Base-by-base conservation (phyloP, 2,329 filamentous ascomycete species). In the Chaetothyriales sp. region DNA sequence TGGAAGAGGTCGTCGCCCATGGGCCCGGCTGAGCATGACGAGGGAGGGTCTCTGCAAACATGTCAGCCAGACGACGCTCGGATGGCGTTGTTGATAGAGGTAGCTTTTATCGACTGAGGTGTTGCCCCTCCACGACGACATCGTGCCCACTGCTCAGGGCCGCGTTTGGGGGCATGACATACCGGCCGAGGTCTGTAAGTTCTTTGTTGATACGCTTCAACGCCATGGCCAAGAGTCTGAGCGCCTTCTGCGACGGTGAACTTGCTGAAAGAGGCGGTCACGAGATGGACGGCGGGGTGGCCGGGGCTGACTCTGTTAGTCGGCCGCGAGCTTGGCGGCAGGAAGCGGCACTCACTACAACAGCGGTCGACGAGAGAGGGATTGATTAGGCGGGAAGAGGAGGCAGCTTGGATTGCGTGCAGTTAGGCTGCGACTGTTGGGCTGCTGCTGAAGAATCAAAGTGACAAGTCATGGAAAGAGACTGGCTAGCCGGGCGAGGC, bases 1-100 rank as follows among this genome's bases (percentile, higher is more conserved):
- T 97, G 92, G 70, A 98, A 98, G 82, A 98, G 73, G 77, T 98
- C 92, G 77, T 97, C 90, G 71, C 89, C 89, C 66, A 94, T 84
- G 63, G 92, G 92, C 61, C 92, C 92, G 65, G 92, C 92, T 69
- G 90, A 97, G 82, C 92, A 98, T 63, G 90, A 97, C 54, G 92
- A 97, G 67, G 92, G 92, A 69, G 92, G 92, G 71, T 98, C 92
- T 77, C 92, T 97, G 64, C 58, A 58, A 8, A 28, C 1, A 18
- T 10, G 18, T 47, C 33, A 28, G 46, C 37, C 20, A 47, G 25
- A 10, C 28, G 10, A 15, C 8, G 18, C n/a, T 46, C n/a, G 18
- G 15, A 10, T 40, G 13, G 4, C 13, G 3, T 37, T 15, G 8
- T 40, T 15, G 33, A 40, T 15, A 5, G 4, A n/a, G n/a, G n/a